Evolutionary conservation across 2,329 filamentous ascomycete genomes (phyloP).

Genomic region (Salinomyces thailandicus): DNA sequence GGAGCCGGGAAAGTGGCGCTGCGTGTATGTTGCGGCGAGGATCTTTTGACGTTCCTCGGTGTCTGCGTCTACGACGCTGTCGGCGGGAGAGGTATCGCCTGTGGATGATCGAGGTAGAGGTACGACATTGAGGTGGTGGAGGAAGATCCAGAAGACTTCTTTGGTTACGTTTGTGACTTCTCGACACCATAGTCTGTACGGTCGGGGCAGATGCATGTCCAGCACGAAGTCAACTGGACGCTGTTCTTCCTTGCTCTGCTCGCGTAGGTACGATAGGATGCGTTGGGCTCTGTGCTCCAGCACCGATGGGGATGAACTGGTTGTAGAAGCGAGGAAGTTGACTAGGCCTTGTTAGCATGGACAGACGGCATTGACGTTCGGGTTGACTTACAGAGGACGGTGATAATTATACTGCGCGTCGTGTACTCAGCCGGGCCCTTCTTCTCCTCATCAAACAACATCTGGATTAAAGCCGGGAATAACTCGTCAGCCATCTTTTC

Average conservation of each 20-base stretch:
- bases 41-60: conserved; percentile 13
- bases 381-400: conserved; percentile 53
- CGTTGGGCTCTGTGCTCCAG: conserved; percentile 53
- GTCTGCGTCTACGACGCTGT: conserved; percentile 4
- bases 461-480: conserved; percentile 73
- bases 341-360: conserved; percentile 34
- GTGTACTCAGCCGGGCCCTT: conserved; percentile 96
- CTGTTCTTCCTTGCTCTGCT: conserved; percentile 64
- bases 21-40: conserved; percentile 38
- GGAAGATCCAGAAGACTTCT: conserved; percentile 98
- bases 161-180: conserved; percentile 89
- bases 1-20: conserved; percentile 69
- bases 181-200: conserved; percentile 89
- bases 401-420: conserved; percentile 81
- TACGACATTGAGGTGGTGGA: conserved; percentile 86
- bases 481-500: conserved; percentile 67
- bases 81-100: conserved; percentile 14
- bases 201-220: conserved; percentile 75
- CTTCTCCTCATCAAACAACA: conserved; percentile 96
- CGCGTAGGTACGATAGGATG: conserved; percentile 70
- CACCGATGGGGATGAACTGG: conserved; percentile 31
- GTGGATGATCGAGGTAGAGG: conserved; percentile 42
- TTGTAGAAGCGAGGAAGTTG: conserved; percentile 67
- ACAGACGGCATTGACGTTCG: too few species aligned
- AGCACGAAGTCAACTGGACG: conserved; percentile 76